Conservation (phyloP, 345 rosid genomes). For the Atalantia buxifolia region DNA sequence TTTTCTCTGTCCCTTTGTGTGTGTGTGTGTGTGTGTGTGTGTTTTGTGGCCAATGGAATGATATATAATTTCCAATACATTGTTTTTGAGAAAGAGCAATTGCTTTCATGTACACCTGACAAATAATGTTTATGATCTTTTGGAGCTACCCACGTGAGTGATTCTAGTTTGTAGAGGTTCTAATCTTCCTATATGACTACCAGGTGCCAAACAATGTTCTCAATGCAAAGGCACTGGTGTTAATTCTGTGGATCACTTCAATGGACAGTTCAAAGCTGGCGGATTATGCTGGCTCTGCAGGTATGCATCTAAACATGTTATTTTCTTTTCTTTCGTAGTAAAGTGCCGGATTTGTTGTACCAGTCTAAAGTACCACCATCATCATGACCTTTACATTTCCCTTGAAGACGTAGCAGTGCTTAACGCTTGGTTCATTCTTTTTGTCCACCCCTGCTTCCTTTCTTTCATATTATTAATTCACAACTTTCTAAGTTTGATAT, state of each 20-base stretch:
- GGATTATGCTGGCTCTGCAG: constrained; percentile 95
- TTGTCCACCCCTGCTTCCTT: neutral
- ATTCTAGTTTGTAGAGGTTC: constrained; percentile 1
- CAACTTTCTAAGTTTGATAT: neutral
- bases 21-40: no score
- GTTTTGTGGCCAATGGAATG: neutral
- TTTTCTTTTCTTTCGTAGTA: neutral
- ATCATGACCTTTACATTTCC: neutral
- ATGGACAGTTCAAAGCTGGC: constrained; percentile 95
- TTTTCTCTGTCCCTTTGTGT: neutral
- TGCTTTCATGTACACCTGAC: neutral
- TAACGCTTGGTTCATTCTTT: neutral
- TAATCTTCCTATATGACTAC: constrained; percentile 3
- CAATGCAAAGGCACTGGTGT: constrained; percentile 87
- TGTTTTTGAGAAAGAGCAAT: neutral
- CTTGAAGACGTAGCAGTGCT: neutral
- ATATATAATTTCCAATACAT: neutral
- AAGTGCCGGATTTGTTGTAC: neutral
- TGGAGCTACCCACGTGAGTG: neutral
- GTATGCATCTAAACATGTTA: constrained; percentile 21
- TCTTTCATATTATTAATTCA: neutral
- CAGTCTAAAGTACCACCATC: neutral
- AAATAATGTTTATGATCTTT: neutral
- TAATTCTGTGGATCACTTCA: constrained; percentile 84
- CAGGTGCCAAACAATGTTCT: constrained; percentile 60